Evolutionary conservation across 345 rosid genomes (phyloP).

Genomic region (Populus davidiana): DNA sequence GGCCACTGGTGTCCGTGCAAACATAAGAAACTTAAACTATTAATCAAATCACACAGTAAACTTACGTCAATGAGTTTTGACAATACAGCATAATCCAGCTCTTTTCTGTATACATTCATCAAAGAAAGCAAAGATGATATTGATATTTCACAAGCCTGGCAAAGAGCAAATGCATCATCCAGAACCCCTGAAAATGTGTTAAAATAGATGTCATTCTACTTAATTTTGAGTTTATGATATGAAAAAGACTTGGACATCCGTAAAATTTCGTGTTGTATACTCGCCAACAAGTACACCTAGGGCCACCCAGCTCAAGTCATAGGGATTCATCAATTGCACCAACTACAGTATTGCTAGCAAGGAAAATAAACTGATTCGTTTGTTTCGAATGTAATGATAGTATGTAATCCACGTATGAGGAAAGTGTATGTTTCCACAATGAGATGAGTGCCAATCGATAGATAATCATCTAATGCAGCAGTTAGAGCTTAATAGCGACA

Average conservation of each 20-base stretch:
- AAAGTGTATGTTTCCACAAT: not conserved
- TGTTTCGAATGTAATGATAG: not conserved
- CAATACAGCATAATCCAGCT: slow-evolving; percentile 24
- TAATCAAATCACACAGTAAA: not conserved
- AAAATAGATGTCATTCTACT: not conserved
- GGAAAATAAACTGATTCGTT: not conserved
- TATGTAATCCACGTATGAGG: not conserved
- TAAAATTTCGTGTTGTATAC: not conserved
- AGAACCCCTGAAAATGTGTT: slow-evolving; percentile 27
- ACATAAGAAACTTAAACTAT: not conserved
- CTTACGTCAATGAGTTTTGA: slow-evolving; percentile 35
- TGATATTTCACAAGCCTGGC: slow-evolving; percentile 26
- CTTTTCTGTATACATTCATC: slow-evolving; percentile 28
- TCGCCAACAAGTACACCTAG: not conserved
- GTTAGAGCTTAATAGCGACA: too few relatives aligned
- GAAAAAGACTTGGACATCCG: not conserved
- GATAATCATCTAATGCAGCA: not conserved
- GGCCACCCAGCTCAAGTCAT: not conserved
- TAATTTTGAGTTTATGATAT: not conserved
- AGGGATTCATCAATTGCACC: not conserved
- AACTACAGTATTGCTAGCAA: not conserved
- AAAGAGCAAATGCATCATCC: slow-evolving; percentile 40
- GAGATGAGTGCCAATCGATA: not conserved
- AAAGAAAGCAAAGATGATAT: slow-evolving; percentile 35
- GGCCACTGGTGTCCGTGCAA: not conserved